Base-by-base conservation (phyloP, 2,329 filamentous ascomycete species). In the Colletotrichum tabaci region DNA sequence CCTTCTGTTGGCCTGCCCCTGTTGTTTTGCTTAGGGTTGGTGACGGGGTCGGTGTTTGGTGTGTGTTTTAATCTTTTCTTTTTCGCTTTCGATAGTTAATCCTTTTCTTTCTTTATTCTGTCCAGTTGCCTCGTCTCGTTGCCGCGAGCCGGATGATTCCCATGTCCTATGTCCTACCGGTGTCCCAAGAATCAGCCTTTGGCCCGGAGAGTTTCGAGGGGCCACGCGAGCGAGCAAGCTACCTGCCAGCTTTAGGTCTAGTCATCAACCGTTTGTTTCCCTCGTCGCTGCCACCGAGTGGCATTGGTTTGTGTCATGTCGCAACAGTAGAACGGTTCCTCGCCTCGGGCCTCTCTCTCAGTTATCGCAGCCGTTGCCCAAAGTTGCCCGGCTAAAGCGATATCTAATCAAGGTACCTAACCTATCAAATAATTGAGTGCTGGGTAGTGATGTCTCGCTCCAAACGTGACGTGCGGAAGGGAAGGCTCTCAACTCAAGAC, bases 401-500 rank as follows among this genome's bases (percentile, higher is more conserved):
- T 9, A 53, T 18, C 8, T 9, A 4, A 4, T 18, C 15, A 3
- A 18, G 10, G 8, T 35, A 35, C 30, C 30, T 35, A 35, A 12
- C 16, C 7, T n/a, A 21, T 21, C 18, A 9, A n/a, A 18, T 30
- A 21, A 15, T 13, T 35, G 16, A 10, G 13, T 12, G 13, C 40
- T 8, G 26, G 23, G 38, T 56, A 55, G 40, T 8, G 38, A 40
- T 55, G 40, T 16, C 60, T 38, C 47, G 6, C 46, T 30, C 65
- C 23, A 62, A 62, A 67, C 57, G 26, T 46, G 21, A 53, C 35
- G 44, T 42, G 40, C 21, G n/a, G 55, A 23, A 10, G 13, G 12
- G 30, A 66, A 42, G 53, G 58, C 46, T 69, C 46, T 66, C 53
- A 66, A 40, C 26, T 60, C 47, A 35, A 66, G 46, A 18, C 13